phyloP scores from a whole-genome alignment of 768 basidiomycete species.

The Xanthoconium stramineum region DNA sequence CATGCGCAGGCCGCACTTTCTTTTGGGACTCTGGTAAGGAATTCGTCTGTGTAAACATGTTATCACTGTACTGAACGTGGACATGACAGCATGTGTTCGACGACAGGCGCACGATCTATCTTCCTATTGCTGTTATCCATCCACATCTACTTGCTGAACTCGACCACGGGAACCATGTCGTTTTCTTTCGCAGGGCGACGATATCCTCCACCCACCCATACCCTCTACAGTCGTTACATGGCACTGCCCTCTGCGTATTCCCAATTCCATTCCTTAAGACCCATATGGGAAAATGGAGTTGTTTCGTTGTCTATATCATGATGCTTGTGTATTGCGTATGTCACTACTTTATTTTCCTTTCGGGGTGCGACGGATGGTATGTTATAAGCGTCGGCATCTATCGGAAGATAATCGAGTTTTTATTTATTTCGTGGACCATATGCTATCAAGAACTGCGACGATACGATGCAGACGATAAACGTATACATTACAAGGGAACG shows the following conservation, averaged over 20 bases:
- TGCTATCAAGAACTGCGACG: no score
- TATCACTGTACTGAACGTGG: not conserved
- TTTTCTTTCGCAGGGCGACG: slow-evolving; percentile 31
- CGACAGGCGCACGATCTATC: slow-evolving; percentile 33
- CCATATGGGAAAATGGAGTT: slow-evolving; percentile 10
- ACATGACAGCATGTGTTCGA: slow-evolving; percentile 24
- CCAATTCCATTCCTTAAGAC: slow-evolving; percentile 3
- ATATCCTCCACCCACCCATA: slow-evolving; percentile 28
- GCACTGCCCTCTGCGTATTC: slow-evolving; percentile 12
- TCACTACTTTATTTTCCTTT: slow-evolving; percentile 30
- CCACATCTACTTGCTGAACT: slow-evolving; percentile 32
- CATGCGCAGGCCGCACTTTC: slow-evolving; percentile 30
- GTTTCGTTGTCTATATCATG: slow-evolving; percentile 27
- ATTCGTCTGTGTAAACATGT: no score
- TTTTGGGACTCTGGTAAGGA: slow-evolving; percentile 26
- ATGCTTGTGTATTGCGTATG: slow-evolving; percentile 29
- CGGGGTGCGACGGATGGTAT: slow-evolving; percentile 12
- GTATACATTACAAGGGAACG: not conserved
- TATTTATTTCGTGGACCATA: slow-evolving; percentile 2
- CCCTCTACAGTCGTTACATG: slow-evolving; percentile 31
- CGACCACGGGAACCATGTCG: slow-evolving; percentile 23
- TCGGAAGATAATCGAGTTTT: slow-evolving; percentile 24
- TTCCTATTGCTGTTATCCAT: slow-evolving; percentile 32
- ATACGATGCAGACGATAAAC: no score
- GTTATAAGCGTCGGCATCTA: slow-evolving; percentile 7